Conservation (phyloP, 352 stramenopile species). For the Pythium vanterpoolii region DNA sequence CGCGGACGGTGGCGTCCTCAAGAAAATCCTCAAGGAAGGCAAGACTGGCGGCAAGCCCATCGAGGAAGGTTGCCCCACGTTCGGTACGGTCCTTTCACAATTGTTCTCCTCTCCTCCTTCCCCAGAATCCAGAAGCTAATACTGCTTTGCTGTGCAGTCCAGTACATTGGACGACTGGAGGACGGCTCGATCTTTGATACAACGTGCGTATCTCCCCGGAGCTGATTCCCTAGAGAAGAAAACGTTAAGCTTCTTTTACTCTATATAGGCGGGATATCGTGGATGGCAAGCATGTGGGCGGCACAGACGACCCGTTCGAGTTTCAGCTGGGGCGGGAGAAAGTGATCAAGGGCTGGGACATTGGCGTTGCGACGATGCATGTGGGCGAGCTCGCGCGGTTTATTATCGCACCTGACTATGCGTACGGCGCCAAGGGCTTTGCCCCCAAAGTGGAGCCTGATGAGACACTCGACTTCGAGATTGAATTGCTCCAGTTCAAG, state of each 20-base stretch:
- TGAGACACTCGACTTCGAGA: slow-evolving; percentile 86
- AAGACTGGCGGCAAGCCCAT: slow-evolving; percentile 37
- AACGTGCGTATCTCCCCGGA: slow-evolving; percentile 37
- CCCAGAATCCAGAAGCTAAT: not conserved
- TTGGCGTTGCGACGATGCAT: slow-evolving; percentile 78
- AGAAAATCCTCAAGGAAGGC: slow-evolving; percentile 77
- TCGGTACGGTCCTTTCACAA: slow-evolving; percentile 48
- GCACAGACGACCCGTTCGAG: slow-evolving; percentile 83
- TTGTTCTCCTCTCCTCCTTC: too few relatives aligned
- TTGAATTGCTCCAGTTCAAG: slow-evolving; percentile 77
- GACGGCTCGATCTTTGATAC: slow-evolving; percentile 89
- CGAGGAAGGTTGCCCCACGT: slow-evolving; percentile 82
- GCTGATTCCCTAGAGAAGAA: too few relatives aligned
- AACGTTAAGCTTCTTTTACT: not conserved
- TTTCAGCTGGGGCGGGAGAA: slow-evolving; percentile 84
- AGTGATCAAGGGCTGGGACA: slow-evolving; percentile 85
- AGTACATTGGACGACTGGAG: slow-evolving; percentile 78
- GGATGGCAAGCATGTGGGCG: slow-evolving; percentile 76
- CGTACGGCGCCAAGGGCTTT: slow-evolving; percentile 73
- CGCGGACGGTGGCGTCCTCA: slow-evolving; percentile 72
- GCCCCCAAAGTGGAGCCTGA: slow-evolving; percentile 82
- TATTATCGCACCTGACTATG: slow-evolving; percentile 81
- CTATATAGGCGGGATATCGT: slow-evolving; percentile 62
- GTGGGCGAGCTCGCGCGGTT: slow-evolving; percentile 76
- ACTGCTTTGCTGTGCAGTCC: slow-evolving; percentile 34